These are phyloP conservation scores for Chimonanthus praecox DNA, from an alignment of 164 flowering plant genomes.

Conservation along the genomic window DNA sequence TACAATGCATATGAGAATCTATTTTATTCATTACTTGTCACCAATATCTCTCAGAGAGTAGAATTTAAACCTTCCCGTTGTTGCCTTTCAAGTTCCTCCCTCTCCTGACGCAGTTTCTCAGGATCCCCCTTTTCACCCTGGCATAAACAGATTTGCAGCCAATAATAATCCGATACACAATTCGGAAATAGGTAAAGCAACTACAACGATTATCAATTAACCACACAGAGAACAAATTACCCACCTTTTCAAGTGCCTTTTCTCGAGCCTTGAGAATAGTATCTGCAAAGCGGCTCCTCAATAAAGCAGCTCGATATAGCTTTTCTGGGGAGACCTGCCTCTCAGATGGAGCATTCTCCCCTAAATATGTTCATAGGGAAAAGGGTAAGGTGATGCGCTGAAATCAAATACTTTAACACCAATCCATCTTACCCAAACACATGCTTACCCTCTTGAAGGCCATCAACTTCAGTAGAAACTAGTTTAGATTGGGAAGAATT, in stretches of 20 bases:
- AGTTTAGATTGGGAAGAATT: slow-evolving; percentile 30
- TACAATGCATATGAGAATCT: too few species aligned
- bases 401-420: slow-evolving; percentile 18
- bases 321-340: slow-evolving; percentile 83
- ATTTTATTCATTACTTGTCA: too few species aligned
- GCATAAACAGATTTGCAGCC: slow-evolving; percentile 10
- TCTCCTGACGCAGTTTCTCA: slow-evolving; percentile 60
- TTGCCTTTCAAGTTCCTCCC: slow-evolving; percentile 66
- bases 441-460: slow-evolving; percentile 71
- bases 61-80: slow-evolving; percentile 51
- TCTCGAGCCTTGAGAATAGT: slow-evolving; percentile 83
- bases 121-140: slow-evolving; percentile 74
- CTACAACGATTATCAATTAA: neutral
- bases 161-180: slow-evolving; percentile 8
- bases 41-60: neutral
- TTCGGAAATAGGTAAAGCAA: slow-evolving; percentile 2
- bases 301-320: slow-evolving; percentile 69
- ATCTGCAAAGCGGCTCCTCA: slow-evolving; percentile 88
- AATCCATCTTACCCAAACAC: slow-evolving; percentile 24
- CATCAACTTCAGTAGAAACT: slow-evolving; percentile 28
- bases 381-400: slow-evolving; percentile 34
- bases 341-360: slow-evolving; percentile 67
- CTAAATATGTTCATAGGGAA: slow-evolving; percentile 44
- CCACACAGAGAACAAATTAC: neutral
- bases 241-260: slow-evolving; percentile 65